phyloP scores from a whole-genome alignment of 352 stramenopile genomes.

The Globisporangium nunn region DNA sequence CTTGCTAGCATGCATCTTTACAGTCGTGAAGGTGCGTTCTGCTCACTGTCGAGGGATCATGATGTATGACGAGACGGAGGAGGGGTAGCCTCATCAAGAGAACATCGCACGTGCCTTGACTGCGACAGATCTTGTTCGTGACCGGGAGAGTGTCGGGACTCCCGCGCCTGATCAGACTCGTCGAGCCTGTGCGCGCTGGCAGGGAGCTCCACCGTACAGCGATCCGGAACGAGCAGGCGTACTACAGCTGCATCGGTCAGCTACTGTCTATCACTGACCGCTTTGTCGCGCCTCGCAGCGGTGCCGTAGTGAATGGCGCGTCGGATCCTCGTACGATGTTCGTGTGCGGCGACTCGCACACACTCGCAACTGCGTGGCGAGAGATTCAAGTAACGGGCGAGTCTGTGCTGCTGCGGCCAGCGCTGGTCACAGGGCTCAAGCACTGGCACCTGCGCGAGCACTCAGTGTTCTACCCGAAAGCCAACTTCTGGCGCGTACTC shows the following conservation, averaged over 20 bases:
- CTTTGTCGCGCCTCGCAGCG: constrained; percentile 7
- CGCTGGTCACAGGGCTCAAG: constrained; percentile 90
- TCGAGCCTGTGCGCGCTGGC: constrained; percentile 62
- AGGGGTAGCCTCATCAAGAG: no score
- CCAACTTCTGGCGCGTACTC: constrained; percentile 82
- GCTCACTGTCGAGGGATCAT: no score
- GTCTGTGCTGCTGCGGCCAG: constrained; percentile 34
- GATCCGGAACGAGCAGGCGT: constrained; percentile 84
- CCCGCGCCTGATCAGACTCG: constrained; percentile 37
- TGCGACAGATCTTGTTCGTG: constrained; percentile 59
- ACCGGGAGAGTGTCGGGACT: constrained; percentile 41
- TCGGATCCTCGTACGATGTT: constrained; percentile 34
- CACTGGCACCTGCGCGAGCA: constrained; percentile 88
- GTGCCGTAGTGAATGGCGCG: not conserved
- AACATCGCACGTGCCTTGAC: not conserved
- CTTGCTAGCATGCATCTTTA: constrained; percentile 73
- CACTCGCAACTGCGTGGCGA: constrained; percentile 84
- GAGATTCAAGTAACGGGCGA: constrained; percentile 23
- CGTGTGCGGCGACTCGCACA: constrained; percentile 91
- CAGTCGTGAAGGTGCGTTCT: constrained; percentile 50
- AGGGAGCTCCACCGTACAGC: constrained; percentile 67
- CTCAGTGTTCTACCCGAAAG: constrained; percentile 89
- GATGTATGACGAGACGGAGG: no score
- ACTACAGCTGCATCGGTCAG: constrained; percentile 84
- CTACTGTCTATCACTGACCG: constrained; percentile 47